phyloP scores from a whole-genome alignment of 495 filamentous ascomycete genomes.

The Penicillium arizonense region DNA sequence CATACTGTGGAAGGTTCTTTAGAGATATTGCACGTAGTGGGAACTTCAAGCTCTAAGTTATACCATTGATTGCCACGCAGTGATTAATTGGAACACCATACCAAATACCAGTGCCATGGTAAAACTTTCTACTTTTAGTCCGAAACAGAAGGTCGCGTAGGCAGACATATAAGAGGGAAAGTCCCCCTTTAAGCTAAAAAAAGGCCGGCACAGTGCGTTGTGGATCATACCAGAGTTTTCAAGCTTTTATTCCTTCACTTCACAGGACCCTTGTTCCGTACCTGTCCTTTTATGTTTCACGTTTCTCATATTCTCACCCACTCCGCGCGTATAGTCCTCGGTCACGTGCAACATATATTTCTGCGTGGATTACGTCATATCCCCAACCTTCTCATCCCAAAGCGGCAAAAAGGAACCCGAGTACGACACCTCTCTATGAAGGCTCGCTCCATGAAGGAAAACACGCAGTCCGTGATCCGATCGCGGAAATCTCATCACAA shows the following conservation, averaged over 20 bases:
- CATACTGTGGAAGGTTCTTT: no score
- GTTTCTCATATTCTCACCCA: neutral
- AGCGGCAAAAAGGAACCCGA: neutral
- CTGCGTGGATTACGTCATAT: neutral
- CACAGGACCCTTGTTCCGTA: no score
- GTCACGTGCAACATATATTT: neutral
- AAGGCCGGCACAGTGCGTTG: neutral
- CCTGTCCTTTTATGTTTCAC: neutral
- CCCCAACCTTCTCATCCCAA: neutral
- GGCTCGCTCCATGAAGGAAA: neutral
- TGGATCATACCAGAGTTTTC: neutral
- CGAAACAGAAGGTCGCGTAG: neutral
- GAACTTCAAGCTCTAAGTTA: no score
- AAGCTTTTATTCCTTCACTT: no score
- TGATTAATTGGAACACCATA: no score
- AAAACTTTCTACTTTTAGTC: neutral
- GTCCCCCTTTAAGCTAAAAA: neutral
- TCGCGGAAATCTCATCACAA: slow-evolving; percentile 31
- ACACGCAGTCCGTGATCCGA: slow-evolving; percentile 2
- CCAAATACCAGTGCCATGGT: no score
- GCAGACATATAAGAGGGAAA: neutral
- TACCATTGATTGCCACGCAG: no score
- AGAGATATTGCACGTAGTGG: no score
- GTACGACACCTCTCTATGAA: neutral
- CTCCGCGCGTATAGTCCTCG: neutral